Conservation (phyloP, 2,329 filamentous ascomycete genomes). For the Pseudocercospora musae region DNA sequence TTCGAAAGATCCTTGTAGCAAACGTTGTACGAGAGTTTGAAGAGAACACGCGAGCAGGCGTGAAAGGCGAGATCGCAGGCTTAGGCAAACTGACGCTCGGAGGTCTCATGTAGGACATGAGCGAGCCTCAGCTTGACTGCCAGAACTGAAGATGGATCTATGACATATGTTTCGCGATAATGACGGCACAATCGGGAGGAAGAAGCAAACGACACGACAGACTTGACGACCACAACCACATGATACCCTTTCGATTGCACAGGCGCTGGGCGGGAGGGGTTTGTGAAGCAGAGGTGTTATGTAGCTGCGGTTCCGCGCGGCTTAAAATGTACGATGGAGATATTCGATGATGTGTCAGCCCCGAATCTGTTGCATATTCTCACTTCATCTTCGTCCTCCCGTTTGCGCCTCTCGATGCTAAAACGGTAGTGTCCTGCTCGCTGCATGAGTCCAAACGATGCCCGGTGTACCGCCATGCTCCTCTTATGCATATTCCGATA, state of each 20-base stretch:
- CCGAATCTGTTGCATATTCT: not conserved
- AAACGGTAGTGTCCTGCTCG: not conserved
- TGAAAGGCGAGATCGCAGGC: conserved; percentile 77
- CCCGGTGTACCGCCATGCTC: not conserved
- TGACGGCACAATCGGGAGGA: conserved; percentile 1
- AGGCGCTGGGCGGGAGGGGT: not conserved
- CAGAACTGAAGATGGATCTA: not conserved
- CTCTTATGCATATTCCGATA: not conserved
- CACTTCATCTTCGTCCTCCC: not conserved
- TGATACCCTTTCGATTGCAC: conserved; percentile 3
- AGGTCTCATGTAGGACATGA: conserved; percentile 63
- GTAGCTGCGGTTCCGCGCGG: not conserved
- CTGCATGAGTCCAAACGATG: not conserved
- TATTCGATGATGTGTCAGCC: not conserved
- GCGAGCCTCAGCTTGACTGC: conserved; percentile 4
- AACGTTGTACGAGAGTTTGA: conserved; percentile 91
- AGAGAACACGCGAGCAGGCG: conserved; percentile 71
- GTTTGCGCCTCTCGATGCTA: not conserved
- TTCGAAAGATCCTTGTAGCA: conserved; percentile 85
- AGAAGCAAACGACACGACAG: not conserved
- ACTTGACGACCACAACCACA: not conserved
- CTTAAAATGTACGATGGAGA: conserved; percentile 2
- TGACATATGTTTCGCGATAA: not conserved
- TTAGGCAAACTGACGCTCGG: conserved; percentile 87
- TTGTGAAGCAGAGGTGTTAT: not conserved